phyloP scores from a whole-genome alignment of 257 asterid genomes.

The Primulina huaijiensis region DNA sequence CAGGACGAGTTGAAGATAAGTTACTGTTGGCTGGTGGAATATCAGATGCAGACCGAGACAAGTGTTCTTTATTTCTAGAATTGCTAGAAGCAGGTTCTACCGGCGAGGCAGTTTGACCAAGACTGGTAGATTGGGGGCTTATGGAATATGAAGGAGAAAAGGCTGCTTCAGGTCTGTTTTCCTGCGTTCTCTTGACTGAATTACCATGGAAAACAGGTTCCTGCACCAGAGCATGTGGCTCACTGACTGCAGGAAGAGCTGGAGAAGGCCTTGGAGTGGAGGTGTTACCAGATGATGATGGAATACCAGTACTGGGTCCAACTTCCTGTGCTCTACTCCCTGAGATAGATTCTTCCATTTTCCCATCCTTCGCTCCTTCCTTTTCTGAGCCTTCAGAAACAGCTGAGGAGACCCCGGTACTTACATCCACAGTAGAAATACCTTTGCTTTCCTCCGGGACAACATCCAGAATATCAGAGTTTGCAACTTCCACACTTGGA shows the following conservation, averaged over 20 bases:
- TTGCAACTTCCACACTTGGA: constrained; percentile 23
- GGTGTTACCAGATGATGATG: constrained; percentile 32
- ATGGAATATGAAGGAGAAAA: constrained; percentile 36
- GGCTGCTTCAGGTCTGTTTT: constrained; percentile 37
- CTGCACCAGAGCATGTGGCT: constrained; percentile 24
- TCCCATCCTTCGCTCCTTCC: constrained; percentile 33
- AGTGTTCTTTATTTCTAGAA: constrained; percentile 27
- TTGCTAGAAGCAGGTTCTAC: constrained; percentile 30
- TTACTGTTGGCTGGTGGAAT: constrained; percentile 29
- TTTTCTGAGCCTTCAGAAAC: constrained; percentile 31
- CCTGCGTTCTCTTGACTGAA: constrained; percentile 25
- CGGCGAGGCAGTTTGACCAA: constrained; percentile 28
- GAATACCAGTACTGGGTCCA: constrained; percentile 24
- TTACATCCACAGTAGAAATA: constrained; percentile 23
- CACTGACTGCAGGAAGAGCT: constrained; percentile 19
- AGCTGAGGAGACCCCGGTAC: constrained; percentile 30
- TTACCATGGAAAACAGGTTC: constrained; percentile 31
- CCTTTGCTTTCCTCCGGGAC: constrained; percentile 35
- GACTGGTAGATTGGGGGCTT: constrained; percentile 34
- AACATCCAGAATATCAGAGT: constrained; percentile 27
- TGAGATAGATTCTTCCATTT: constrained; percentile 27
- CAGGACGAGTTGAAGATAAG: constrained; percentile 60
- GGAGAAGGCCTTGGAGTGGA: constrained; percentile 23
- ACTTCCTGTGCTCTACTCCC: constrained; percentile 34
- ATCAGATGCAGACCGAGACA: constrained; percentile 25